Percentiles rank a stretch among this genome's conserved stretches.
These are phyloP conservation scores for Syzygium syzygioides DNA, from an alignment of 441 rosid species.

Conservation along the genomic window DNA sequence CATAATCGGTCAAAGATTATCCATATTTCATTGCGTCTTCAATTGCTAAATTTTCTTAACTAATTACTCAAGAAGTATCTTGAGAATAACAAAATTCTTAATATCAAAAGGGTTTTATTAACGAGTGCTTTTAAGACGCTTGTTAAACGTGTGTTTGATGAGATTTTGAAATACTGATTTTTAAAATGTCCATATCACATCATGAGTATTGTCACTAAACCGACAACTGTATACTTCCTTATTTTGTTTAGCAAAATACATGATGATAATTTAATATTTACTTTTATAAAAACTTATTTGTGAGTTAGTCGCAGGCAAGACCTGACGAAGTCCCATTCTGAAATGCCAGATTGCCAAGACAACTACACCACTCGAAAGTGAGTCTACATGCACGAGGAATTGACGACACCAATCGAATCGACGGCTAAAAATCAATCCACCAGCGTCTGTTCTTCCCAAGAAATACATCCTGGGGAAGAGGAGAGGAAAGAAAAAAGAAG, in stretches of 20 bases:
- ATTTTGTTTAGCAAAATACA: neutral
- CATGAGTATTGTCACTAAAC: neutral
- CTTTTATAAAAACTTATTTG: neutral
- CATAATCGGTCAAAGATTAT: neutral
- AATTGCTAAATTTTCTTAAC: neutral
- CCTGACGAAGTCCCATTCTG: constrained; percentile 20
- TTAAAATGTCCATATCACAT: neutral
- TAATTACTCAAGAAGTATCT: neutral
- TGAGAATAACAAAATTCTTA: neutral
- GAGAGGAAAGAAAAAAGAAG: neutral
- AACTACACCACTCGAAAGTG: neutral
- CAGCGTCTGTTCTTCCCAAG: neutral
- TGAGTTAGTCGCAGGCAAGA: neutral
- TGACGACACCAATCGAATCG: neutral
- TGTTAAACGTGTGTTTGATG: neutral
- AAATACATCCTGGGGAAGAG: neutral
- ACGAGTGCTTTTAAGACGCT: neutral
- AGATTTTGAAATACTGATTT: neutral
- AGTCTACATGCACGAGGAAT: neutral
- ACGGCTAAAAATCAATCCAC: neutral
- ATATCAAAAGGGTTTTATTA: neutral
- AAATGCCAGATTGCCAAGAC: constrained; percentile 15
- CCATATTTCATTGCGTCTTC: neutral
- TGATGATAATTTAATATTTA: neutral
- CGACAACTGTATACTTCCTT: neutral